phyloP scores from a whole-genome alignment of 345 rosid genomes.

The Hibiscus tridactylites region DNA sequence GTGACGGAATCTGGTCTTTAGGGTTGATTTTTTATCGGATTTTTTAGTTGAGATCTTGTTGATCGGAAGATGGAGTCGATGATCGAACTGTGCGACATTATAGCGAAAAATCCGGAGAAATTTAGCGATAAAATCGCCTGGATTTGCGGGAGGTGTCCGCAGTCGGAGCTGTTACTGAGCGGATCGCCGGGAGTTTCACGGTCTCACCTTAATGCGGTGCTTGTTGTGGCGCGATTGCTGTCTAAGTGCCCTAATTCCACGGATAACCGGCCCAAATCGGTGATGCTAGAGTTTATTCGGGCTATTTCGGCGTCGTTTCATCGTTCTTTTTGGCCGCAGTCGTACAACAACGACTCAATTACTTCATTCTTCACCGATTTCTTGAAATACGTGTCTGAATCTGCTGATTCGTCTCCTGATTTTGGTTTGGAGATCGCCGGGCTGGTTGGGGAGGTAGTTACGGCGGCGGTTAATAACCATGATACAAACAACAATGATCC shows the following conservation, averaged over 20 bases:
- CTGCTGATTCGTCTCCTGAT: slow-evolving; percentile 47
- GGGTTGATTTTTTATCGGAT: background rate
- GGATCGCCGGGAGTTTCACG: slow-evolving; percentile 80
- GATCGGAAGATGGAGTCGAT: slow-evolving; percentile 62
- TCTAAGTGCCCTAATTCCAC: slow-evolving; percentile 40
- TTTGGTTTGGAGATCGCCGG: slow-evolving; percentile 61
- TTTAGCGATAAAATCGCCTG: slow-evolving; percentile 77
- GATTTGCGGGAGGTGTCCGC: slow-evolving; percentile 92
- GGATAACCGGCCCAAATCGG: slow-evolving; percentile 53
- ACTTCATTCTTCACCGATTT: slow-evolving; percentile 62
- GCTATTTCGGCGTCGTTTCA: slow-evolving; percentile 61
- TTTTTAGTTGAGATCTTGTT: background rate
- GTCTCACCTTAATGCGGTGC: slow-evolving; percentile 82
- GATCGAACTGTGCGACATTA: slow-evolving; percentile 78
- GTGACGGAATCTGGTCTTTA: background rate
- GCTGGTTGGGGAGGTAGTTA: slow-evolving; percentile 56
- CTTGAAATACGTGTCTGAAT: slow-evolving; percentile 46
- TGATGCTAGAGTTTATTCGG: slow-evolving; percentile 58
- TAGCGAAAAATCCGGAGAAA: slow-evolving; percentile 64
- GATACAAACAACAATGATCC: slow-evolving; percentile 29
- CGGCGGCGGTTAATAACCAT: slow-evolving; percentile 31
- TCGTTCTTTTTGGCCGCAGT: slow-evolving; percentile 85
- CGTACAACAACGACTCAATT: slow-evolving; percentile 42
- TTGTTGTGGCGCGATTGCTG: slow-evolving; percentile 70
- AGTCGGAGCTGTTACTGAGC: slow-evolving; percentile 43